Evolutionary conservation across 768 basidiomycete genomes (phyloP), one percentile per base, ranked within the genome.

Genomic region (Suillus occidentalis): DNA sequence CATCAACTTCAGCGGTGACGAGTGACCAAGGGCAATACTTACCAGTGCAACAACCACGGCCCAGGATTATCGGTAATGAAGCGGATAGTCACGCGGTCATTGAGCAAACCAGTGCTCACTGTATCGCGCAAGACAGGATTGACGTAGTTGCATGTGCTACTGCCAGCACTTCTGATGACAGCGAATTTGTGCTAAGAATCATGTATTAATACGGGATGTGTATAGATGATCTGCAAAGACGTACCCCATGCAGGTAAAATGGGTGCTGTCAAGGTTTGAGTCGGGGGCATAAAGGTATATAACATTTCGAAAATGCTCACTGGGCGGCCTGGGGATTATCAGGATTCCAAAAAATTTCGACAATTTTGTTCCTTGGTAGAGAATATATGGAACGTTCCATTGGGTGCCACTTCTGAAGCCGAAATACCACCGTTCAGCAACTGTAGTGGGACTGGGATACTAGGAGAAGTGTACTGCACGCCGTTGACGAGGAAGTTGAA

Each of bases 381-480:
- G 72, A 68, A 63, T 82, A 84, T 10, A 85, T 79, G n/a, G 78
- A 76, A 6, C n/a, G n/a, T n/a, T n/a, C 81, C 82, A 10, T 74
- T 53, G 4, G 79, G 75, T 5, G 81, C 76, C 36, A 85, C 70
- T 18, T 74, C 71, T 13, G 74, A 70, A 1, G 83, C 74, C 5
- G 73, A 69, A 6, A 59, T 52, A 1, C 75, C 69, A 6, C 83
- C 83, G 55, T 78, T 82, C 40, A 84, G 53, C 45, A 81, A 72
- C 60, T 85, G 84, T 59, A 85, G 68, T 6, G 85, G 71, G 2
- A 84, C 81, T 3, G 84, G 84, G 4, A 72, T 71, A 7, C 73
- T 72, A 1, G 81, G 82, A 12, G 79, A 74, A 28, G 57, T 34
- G 58, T 80, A 83, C 2, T 71, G 65, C 6, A 71, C 67, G 28